Percentiles rank a stretch among this genome's conserved stretches.
Evolutionary conservation across 768 basidiomycete species (phyloP).

Genomic region (Termitomyces sp.): DNA sequence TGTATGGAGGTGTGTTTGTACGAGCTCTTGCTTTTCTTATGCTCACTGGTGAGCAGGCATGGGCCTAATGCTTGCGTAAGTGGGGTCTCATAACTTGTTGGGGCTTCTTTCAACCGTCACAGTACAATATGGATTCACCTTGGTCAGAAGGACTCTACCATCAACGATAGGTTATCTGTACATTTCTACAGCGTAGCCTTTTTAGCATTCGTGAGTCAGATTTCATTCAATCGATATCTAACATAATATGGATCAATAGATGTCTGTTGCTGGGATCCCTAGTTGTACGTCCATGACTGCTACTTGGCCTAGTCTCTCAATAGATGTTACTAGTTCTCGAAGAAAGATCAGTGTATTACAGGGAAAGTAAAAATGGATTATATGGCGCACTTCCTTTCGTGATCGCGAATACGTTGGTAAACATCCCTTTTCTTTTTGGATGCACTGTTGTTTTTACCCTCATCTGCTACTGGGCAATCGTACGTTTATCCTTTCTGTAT

Average conservation of each 20-base stretch:
- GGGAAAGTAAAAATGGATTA: conserved; percentile 56
- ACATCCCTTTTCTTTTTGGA: conserved; percentile 50
- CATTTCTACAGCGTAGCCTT: conserved; percentile 59
- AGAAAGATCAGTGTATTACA: conserved; percentile 53
- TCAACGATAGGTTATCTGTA: conserved; percentile 48
- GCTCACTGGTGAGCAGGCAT: conserved; percentile 27
- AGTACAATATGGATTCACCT: conserved; percentile 53
- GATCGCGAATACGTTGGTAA: conserved; percentile 50
- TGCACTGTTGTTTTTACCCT: conserved; percentile 46
- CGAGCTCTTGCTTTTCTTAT: background rate
- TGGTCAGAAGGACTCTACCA: conserved; percentile 34
- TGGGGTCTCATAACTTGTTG: background rate
- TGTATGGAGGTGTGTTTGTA: conserved; percentile 44
- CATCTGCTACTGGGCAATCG: conserved; percentile 51
- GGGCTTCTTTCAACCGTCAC: conserved; percentile 20
- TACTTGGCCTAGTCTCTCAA: background rate
- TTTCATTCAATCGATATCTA: background rate
- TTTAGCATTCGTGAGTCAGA: conserved; percentile 39
- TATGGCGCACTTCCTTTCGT: conserved; percentile 53
- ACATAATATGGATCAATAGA: conserved; percentile 24
- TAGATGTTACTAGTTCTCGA: conserved; percentile 43
- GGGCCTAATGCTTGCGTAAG: conserved; percentile 43
- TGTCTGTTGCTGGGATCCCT: conserved; percentile 62
- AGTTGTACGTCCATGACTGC: conserved; percentile 29
- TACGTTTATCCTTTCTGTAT: conserved; percentile 20